Evolutionary conservation across 768 basidiomycete species (phyloP), one percentile per base, ranked within the genome.

Genomic region (Panus rudis): DNA sequence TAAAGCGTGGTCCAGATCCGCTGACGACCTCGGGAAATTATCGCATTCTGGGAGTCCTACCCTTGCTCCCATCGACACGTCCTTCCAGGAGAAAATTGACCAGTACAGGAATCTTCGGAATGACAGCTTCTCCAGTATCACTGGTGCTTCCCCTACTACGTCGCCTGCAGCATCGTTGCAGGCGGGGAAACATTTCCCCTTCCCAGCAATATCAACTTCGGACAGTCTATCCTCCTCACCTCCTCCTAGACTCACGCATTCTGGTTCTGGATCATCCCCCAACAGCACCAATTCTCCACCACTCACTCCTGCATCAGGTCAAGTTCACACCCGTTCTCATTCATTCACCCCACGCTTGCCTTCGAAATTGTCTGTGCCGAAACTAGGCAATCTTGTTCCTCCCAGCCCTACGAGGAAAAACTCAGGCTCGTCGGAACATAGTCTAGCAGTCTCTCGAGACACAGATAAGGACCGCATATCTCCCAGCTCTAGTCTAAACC

Each of bases 1-100:
- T 53, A 82, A 78, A 57, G 73, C 72, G 11, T 90, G 87, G 87
- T 87, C 85, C 20, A 79, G 69, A 56, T 88, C 84, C 5, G 85
- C 78, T 17, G 87, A 90, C 56, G 87, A 91, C 58, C 71, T 90
- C 39, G 73, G 76, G 53, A 78, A 74, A 57, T 62, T 79, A 38
- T 68, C 54, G 4, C 47, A 49, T 2, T 39, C 69, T 12, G 54
- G 57, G 28, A 50, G 58, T 6, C 57, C 57, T 4, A 61, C 52
- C 11, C 59, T 59, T 44, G 52, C 63, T 27, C 64, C 64, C n/a
- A 53, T 72, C 40, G 72, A 74, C 34, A 51, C 70, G 5, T 67
- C 70, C 16, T 66, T 85, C 50, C 78, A 84, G 31, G 75, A 80
- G 41, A 77, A 71, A 54, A 73, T 81, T 50, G 75, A 71, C 30